Conservation (phyloP, 805 yeast species). For the Lipomyces sp. region DNA sequence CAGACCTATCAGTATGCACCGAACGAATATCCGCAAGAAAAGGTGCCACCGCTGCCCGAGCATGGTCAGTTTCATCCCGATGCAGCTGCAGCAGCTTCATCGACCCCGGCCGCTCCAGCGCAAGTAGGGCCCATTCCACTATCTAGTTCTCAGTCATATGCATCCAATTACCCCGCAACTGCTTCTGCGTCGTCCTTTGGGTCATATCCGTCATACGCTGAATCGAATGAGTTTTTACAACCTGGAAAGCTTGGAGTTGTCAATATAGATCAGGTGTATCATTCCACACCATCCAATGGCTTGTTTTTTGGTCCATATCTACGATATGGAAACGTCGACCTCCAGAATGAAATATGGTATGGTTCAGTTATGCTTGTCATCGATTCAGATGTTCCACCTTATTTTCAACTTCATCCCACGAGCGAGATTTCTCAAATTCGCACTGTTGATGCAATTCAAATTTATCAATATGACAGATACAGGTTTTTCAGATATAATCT, state of each 20-base stretch:
- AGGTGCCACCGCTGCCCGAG: no score
- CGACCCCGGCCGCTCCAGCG: no score
- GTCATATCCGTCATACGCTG: no score
- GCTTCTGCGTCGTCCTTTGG: no score
- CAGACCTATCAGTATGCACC: no score
- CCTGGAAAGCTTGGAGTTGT: slow-evolving; percentile 26
- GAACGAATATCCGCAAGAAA: no score
- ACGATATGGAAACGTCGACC: slow-evolving; percentile 25
- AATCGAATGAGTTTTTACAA: slow-evolving; percentile 23
- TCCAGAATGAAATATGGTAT: slow-evolving; percentile 18
- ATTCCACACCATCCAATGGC: slow-evolving; percentile 22
- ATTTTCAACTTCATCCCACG: slow-evolving; percentile 25
- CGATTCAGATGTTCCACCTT: slow-evolving; percentile 14
- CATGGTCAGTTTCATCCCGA: no score
- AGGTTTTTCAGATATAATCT: slow-evolving; percentile 21
- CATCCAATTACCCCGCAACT: no score
- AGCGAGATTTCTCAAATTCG: slow-evolving; percentile 15
- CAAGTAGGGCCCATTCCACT: no score
- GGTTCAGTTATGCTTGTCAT: slow-evolving; percentile 26
- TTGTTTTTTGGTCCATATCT: slow-evolving; percentile 26
- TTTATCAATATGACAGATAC: slow-evolving; percentile 17
- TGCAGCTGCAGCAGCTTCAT: no score
- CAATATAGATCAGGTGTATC: slow-evolving; percentile 17
- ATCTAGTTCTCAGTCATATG: no score
- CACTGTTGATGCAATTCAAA: slow-evolving; percentile 6